Base-by-base conservation (phyloP, 2,329 filamentous ascomycete species). In the Annulohypoxylon truncatum region DNA sequence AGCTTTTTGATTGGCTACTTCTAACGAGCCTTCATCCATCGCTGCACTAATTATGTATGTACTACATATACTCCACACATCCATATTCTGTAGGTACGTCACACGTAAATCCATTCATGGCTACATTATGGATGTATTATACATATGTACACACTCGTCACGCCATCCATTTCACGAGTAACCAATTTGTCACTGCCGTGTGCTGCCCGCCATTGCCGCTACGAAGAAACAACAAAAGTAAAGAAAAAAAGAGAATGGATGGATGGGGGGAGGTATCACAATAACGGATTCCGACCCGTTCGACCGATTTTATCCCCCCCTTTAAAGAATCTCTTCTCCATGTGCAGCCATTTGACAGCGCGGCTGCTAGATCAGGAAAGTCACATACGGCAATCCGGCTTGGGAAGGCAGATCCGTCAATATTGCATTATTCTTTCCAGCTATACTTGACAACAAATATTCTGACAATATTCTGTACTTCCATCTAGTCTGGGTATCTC, bases 401-500 rank as follows among this genome's bases (percentile, higher is more conserved):
- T 48, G 35, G 40, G 33, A 59, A 59, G 28, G 29, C 53, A 42
- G 66, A 31, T 52, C 57, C 51, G 31, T 52, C 15, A 63, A 40
- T 63, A 61, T 51, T 52, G 52, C 57, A 61, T 61, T 66, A 50
- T 42, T 53, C 12, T 53, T 57, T 48, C 58, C 55, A 66, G 53
- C 54, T 53, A 62, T 56, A 50, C 51, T 22, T 50, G 44, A 48
- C 54, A 50, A 59, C 53, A 62, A 50, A 59, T 55, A 62, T 56
- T 42, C n/a, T 31, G 15, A 38, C 18, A 38, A 38, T 38, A 38
- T 38, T 38, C n/a, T 38, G 35, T 18, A 15, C 35, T 13, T 65
- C 44, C 51, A 57, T 64, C 59, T 64, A 66, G 66, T 59, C 64
- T 52, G 67, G 67, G 67, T 70, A 70, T 70, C 61, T 61, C 47